phyloP scores from a whole-genome alignment of 2,329 filamentous ascomycete genomes.

The Chaetomiaceae sp. region DNA sequence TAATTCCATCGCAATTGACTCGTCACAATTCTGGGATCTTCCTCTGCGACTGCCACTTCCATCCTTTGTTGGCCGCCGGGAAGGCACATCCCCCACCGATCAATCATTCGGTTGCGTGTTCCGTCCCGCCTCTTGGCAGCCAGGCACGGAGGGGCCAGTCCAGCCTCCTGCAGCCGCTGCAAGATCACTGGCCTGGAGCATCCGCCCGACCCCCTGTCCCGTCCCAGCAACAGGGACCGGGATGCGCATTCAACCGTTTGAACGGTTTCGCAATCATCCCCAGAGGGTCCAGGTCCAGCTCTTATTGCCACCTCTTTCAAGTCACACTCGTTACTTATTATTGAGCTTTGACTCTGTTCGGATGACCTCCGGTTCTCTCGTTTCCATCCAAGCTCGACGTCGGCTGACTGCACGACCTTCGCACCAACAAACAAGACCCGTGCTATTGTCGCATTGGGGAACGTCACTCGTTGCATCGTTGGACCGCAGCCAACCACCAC shows the following conservation, averaged over 20 bases:
- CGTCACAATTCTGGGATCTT: neutral
- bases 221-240: slow-evolving; percentile 15
- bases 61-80: slow-evolving; percentile 2
- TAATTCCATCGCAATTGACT: too few species aligned
- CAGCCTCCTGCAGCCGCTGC: slow-evolving; percentile 16
- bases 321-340: slow-evolving; percentile 19
- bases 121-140: slow-evolving; percentile 13
- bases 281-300: slow-evolving; percentile 8
- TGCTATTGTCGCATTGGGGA: slow-evolving; percentile 12
- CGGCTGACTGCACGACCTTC: neutral
- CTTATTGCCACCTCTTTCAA: slow-evolving; percentile 12
- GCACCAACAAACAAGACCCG: neutral
- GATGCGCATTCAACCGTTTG: slow-evolving; percentile 25
- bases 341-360: slow-evolving; percentile 5
- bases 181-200: slow-evolving; percentile 15
- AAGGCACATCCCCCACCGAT: slow-evolving; percentile 8
- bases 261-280: slow-evolving; percentile 26
- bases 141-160: slow-evolving; percentile 6
- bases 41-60: neutral
- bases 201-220: slow-evolving; percentile 11
- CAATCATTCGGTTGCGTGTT: slow-evolving; percentile 15
- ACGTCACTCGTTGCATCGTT: slow-evolving; percentile 8
- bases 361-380: slow-evolving; percentile 4
- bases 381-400: neutral
- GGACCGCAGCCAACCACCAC: slow-evolving; percentile 17